Conservation (phyloP, 306 rosid genomes). For the Castanea crenata region DNA sequence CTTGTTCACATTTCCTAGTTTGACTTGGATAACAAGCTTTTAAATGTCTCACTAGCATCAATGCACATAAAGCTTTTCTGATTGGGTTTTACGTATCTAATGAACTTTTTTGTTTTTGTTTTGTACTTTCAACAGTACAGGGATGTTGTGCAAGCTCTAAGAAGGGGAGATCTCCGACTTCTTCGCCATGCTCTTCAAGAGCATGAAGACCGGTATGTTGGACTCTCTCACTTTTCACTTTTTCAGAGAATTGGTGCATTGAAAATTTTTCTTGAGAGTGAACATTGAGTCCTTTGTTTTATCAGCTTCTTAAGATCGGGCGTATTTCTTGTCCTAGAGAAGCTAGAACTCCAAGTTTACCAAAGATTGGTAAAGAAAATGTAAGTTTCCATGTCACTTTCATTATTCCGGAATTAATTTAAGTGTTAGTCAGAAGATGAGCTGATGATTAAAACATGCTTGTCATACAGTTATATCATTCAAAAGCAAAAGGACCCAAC, state of each 20-base stretch:
- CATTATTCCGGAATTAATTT: constrained; percentile 3
- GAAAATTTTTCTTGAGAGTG: constrained; percentile 8
- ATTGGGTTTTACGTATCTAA: background rate
- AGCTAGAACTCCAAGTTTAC: constrained; percentile 94
- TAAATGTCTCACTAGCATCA: constrained; percentile 12
- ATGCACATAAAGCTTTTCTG: background rate
- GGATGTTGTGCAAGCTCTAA: constrained; percentile 71
- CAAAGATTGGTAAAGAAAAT: constrained; percentile 96
- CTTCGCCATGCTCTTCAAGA: constrained; percentile 85
- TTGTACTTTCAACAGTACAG: constrained; percentile 55
- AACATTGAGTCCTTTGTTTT: constrained; percentile 17
- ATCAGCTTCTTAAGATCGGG: constrained; percentile 93
- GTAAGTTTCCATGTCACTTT: constrained; percentile 37
- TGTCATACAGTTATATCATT: constrained; percentile 57
- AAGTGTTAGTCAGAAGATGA: background rate
- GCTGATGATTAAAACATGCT: constrained; percentile 18
- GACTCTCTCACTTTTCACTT: background rate
- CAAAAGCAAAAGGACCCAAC: constrained; percentile 91
- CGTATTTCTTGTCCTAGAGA: constrained; percentile 93
- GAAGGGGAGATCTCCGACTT: constrained; percentile 90
- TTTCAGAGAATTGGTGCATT: constrained; percentile 5
- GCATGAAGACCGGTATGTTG: constrained; percentile 71
- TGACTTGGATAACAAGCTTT: constrained; percentile 2
- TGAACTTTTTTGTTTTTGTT: constrained; percentile 9
- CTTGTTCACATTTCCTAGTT: constrained; percentile 7